A percentile compares a stretch with the other conserved stretches of the same genome.
Evolutionary conservation across 2,329 filamentous ascomycete species (phyloP).

Genomic region (Botrytis byssoidea): DNA sequence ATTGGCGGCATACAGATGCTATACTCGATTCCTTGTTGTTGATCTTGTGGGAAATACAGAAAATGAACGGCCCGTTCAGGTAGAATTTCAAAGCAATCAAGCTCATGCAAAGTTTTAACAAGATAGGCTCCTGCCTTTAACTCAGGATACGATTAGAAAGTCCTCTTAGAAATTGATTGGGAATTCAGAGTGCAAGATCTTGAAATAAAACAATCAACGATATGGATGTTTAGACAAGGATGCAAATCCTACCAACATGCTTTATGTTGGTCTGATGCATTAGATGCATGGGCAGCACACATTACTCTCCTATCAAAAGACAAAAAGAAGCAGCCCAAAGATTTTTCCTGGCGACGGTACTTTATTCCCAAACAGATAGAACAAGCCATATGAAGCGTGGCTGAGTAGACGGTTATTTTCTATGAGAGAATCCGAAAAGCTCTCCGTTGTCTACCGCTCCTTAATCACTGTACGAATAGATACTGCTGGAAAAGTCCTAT

Average conservation of each 20-base stretch:
- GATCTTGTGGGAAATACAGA: not conserved
- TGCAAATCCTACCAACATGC: not conserved
- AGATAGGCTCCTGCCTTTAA: not conserved
- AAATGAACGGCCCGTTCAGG: not conserved
- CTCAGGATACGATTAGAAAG: not conserved
- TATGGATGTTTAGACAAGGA: not conserved
- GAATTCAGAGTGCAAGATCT: not conserved
- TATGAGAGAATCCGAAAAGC: not conserved
- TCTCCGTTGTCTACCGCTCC: not conserved
- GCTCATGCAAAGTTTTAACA: not conserved
- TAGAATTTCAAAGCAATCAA: not conserved
- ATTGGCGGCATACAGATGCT: not conserved
- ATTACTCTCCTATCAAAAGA: not conserved
- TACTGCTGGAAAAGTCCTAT: not conserved
- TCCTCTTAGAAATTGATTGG: not conserved
- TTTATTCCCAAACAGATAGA: not conserved
- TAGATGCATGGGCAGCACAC: not conserved
- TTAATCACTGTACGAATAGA: not conserved
- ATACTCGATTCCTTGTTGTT: not conserved
- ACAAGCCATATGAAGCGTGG: not conserved
- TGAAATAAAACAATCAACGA: not conserved
- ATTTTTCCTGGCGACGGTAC: not conserved
- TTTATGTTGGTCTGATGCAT: not conserved
- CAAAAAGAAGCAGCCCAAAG: not conserved
- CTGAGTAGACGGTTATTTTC: not conserved